Conservation (phyloP, 2,329 filamentous ascomycete genomes). For the Truncatella angustata region DNA sequence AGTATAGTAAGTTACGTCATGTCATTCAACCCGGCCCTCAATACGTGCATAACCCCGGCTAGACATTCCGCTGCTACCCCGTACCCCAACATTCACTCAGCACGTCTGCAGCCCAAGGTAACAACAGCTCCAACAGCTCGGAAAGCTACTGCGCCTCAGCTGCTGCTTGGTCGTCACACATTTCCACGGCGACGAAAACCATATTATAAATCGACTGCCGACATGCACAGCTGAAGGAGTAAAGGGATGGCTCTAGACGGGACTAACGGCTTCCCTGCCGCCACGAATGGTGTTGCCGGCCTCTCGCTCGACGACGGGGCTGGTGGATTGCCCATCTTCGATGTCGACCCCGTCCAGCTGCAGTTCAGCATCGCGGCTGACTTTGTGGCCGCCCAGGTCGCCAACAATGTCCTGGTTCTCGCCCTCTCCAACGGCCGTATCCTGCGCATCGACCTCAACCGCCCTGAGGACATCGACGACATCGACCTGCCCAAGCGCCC, state of each 20-base stretch:
- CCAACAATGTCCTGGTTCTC: conserved; percentile 93
- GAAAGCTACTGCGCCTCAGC: not conserved
- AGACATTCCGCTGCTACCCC: not conserved
- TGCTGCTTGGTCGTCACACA: not conserved
- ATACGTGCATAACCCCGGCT: conserved; percentile 2
- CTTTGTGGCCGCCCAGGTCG: conserved; percentile 94
- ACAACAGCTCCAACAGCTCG: conserved; percentile 2
- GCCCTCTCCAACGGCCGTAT: conserved; percentile 91
- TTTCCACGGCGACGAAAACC: not conserved
- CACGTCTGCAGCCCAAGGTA: not conserved
- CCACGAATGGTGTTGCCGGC: conserved; percentile 52
- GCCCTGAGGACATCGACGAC: conserved; percentile 93
- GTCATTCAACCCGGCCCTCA: too few species aligned
- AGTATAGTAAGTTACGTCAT: too few species aligned
- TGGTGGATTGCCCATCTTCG: conserved; percentile 80
- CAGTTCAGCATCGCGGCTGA: conserved; percentile 93
- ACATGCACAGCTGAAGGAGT: conserved; percentile 8
- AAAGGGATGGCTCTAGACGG: conserved; percentile 12
- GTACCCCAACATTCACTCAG: not conserved
- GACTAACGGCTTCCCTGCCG: conserved; percentile 11
- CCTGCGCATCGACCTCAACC: conserved; percentile 89
- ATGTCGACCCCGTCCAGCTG: conserved; percentile 86
- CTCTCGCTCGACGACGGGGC: conserved; percentile 51
- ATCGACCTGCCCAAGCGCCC: conserved; percentile 95
- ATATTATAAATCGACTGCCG: not conserved